Conservation (phyloP, 2,329 filamentous ascomycete genomes). For the Fusarium sp. region DNA sequence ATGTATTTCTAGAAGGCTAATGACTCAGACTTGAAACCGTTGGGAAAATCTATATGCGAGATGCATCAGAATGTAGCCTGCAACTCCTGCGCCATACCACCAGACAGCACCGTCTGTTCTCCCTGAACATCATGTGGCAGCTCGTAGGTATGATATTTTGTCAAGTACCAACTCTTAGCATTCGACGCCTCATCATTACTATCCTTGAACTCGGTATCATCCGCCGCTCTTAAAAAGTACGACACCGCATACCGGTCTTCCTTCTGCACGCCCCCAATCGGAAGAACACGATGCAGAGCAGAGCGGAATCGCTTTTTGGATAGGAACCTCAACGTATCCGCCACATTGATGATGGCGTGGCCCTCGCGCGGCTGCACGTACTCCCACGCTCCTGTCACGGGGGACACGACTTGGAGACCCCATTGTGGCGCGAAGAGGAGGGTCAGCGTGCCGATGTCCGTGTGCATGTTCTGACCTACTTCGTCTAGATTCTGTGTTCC, state of each 20-base stretch:
- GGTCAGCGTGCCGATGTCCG: slow-evolving; percentile 11
- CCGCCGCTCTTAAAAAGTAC: background rate
- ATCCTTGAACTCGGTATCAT: background rate
- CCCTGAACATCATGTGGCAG: background rate
- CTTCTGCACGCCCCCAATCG: background rate
- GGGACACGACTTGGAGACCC: slow-evolving; percentile 16
- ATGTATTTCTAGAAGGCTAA: background rate
- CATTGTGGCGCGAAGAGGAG: slow-evolving; percentile 18
- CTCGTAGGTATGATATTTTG: background rate
- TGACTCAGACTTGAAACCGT: background rate
- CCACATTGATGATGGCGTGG: slow-evolving; percentile 4
- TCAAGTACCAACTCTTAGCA: background rate
- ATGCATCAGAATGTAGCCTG: background rate
- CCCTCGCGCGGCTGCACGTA: background rate
- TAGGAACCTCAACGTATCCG: slow-evolving; percentile 12
- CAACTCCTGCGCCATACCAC: background rate
- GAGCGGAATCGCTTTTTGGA: slow-evolving; percentile 1
- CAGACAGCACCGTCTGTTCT: background rate
- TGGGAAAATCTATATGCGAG: background rate
- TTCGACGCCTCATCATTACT: background rate
- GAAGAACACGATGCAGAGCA: background rate
- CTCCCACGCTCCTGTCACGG: background rate
- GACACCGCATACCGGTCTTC: background rate
- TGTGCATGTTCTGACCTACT: slow-evolving; percentile 26
- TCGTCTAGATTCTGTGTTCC: background rate